Percentiles rank a stretch among this genome's conserved stretches.
These are phyloP conservation scores for Brettanomyces custersianus DNA, from an alignment of 805 yeast species.

Conservation along the genomic window DNA sequence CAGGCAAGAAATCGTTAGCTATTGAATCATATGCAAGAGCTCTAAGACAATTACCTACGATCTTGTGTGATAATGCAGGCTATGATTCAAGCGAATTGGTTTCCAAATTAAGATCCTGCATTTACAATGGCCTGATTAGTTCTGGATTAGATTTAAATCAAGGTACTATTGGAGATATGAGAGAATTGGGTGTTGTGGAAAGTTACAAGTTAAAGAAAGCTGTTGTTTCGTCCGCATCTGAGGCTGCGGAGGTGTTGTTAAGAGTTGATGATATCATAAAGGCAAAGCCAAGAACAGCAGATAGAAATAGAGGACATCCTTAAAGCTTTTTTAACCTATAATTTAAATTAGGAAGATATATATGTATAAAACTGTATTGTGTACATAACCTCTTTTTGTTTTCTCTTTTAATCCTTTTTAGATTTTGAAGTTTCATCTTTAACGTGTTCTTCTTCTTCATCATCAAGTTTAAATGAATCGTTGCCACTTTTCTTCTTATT, in stretches of 20 bases:
- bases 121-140: slow-evolving; percentile 85
- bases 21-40: slow-evolving; percentile 93
- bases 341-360: too few relatives aligned
- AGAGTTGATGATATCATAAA: slow-evolving; percentile 95
- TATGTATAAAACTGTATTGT: not conserved
- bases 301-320: slow-evolving; percentile 40
- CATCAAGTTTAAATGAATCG: slow-evolving; percentile 22
- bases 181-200: slow-evolving; percentile 88
- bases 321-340: not conserved
- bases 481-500: slow-evolving; percentile 6
- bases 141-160: slow-evolving; percentile 82
- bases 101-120: slow-evolving; percentile 79
- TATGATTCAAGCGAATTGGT: slow-evolving; percentile 89
- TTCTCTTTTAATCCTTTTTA: slow-evolving; percentile 3
- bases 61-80: slow-evolving; percentile 95
- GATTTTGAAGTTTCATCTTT: not conserved
- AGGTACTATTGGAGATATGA: slow-evolving; percentile 88
- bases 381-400: not conserved
- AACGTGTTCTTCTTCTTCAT: slow-evolving; percentile 19
- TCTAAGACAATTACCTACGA: slow-evolving; percentile 88
- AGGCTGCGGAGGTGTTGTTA: slow-evolving; percentile 91
- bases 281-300: slow-evolving; percentile 96
- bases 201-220: slow-evolving; percentile 87
- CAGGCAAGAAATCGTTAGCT: slow-evolving; percentile 90
- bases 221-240: slow-evolving; percentile 93